Base-by-base conservation (phyloP, 768 basidiomycete species). In the Tricholoma terreum region DNA sequence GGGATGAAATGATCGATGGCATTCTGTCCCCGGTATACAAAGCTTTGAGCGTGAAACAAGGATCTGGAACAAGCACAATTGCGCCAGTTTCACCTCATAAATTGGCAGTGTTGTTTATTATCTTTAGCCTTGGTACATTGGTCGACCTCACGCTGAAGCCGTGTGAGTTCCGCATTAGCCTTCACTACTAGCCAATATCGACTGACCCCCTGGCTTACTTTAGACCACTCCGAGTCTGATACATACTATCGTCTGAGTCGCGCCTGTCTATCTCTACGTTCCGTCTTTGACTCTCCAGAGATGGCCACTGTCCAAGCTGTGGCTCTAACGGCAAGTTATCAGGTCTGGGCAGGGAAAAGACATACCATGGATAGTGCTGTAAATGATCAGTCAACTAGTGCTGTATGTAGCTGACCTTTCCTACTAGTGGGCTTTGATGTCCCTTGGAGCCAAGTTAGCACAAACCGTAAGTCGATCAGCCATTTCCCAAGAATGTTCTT, bases 1-100 rank as follows among this genome's bases (percentile, higher is more conserved):
- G 88, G 8, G 85, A 86, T 56, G 86, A 91, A 62, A 77, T 91
- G 40, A 79, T 90, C 21, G 80, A 90, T 55, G 88, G 88, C 27
- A 77, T 84, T 31, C 67, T 90, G 33, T 74, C 78, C 1, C 84
- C 85, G 0, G 77, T 86, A n/a, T 90, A 90, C 68, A 81, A 81
- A 58, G 71, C 74, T 17, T 65, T 76, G 12, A 79, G 78, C 52
- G 75, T 75, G 30, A 69, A 70, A 35, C 67, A 72, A 51, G 56
- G 70, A 42, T 72, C 66, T 30, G 67, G 67, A 21, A 59, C 60
- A 8, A 63, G 68, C 3, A 57, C 63, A 22, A 55, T 64, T 17
- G 65, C 69, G 53, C 69, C 71, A 3, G 60, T 81, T 38, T 78
- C 79, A 36, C 73, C 82, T 1, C 85, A 86, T 59, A 77, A 77